These are phyloP conservation scores for Nannochloropsis gaditana DNA, from an alignment of 108 stramenopile genomes.

Conservation along the genomic window DNA sequence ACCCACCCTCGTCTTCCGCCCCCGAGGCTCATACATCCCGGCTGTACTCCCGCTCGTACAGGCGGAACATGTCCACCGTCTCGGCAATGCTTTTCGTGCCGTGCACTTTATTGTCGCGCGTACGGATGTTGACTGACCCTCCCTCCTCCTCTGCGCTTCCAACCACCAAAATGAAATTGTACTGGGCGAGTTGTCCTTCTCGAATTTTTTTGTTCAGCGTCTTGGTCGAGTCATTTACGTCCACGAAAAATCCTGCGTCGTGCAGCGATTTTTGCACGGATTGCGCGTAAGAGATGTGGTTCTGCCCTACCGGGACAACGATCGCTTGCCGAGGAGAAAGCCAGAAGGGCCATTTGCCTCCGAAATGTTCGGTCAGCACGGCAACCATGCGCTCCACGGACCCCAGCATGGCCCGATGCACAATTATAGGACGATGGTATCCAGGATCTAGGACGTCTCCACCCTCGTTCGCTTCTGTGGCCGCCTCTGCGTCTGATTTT, in stretches of 20 bases:
- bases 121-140: constrained; percentile 82
- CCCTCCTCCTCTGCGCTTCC: constrained; percentile 80
- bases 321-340: constrained; percentile 94
- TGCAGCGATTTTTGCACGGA: constrained; percentile 72
- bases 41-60: not conserved
- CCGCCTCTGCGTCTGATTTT: not conserved
- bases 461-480: constrained; percentile 58
- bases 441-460: constrained; percentile 52
- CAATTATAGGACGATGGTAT: constrained; percentile 87
- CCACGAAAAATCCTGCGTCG: constrained; percentile 81
- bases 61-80: not conserved
- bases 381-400: constrained; percentile 99
- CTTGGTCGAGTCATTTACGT: constrained; percentile 80
- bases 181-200: constrained; percentile 88
- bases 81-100: not conserved
- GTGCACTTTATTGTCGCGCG: constrained; percentile 69
- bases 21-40: not conserved
- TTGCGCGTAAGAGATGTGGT: constrained; percentile 54
- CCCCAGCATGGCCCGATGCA: constrained; percentile 98
- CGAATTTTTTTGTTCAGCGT: constrained; percentile 98
- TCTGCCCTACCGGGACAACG: constrained; percentile 76
- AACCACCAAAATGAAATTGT: constrained; percentile 97
- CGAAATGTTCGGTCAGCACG: constrained; percentile 96
- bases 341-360: constrained; percentile 99
- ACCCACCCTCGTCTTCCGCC: too few species aligned